phyloP scores from a whole-genome alignment of 768 basidiomycete species.

The Hygrocybe coccinea region DNA sequence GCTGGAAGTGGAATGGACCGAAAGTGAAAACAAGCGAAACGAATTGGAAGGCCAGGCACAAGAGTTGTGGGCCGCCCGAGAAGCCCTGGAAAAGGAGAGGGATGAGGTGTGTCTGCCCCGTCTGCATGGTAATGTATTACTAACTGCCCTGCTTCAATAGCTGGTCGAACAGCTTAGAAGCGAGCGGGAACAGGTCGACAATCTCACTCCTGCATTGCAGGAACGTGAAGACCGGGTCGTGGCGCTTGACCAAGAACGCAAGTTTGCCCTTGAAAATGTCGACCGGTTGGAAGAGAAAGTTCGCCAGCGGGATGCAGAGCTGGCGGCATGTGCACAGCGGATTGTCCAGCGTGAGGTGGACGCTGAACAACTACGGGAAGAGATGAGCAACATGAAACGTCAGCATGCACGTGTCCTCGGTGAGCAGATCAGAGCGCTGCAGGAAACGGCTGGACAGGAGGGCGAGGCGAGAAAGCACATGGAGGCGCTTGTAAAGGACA shows the following conservation, averaged over 20 bases:
- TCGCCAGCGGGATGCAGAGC: slow-evolving; percentile 52
- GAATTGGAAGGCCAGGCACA: slow-evolving; percentile 56
- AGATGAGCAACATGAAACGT: slow-evolving; percentile 49
- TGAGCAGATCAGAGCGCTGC: slow-evolving; percentile 44
- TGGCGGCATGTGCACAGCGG: slow-evolving; percentile 43
- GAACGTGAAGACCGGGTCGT: slow-evolving; percentile 50
- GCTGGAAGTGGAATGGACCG: slow-evolving; percentile 54
- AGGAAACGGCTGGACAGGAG: slow-evolving; percentile 45
- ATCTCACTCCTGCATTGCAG: slow-evolving; percentile 44
- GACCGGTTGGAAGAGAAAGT: slow-evolving; percentile 55
- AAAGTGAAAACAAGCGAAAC: slow-evolving; percentile 49
- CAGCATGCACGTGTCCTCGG: slow-evolving; percentile 49
- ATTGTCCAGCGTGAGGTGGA: slow-evolving; percentile 48
- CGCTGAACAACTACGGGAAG: slow-evolving; percentile 49
- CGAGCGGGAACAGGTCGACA: slow-evolving; percentile 48
- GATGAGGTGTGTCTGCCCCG: slow-evolving; percentile 40
- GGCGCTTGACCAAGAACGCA: slow-evolving; percentile 51
- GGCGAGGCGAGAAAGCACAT: slow-evolving; percentile 43
- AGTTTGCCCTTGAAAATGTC: slow-evolving; percentile 49
- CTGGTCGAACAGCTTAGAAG: slow-evolving; percentile 50
- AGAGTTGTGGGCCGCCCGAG: slow-evolving; percentile 47
- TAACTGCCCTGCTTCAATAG: slow-evolving; percentile 26
- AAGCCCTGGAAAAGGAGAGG: slow-evolving; percentile 52
- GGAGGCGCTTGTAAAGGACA: slow-evolving; percentile 48
- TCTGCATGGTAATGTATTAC: not conserved